Evolutionary conservation across 345 rosid species (phyloP), one percentile per base, ranked within the genome.

Genomic region (Hypericum androsaemum): DNA sequence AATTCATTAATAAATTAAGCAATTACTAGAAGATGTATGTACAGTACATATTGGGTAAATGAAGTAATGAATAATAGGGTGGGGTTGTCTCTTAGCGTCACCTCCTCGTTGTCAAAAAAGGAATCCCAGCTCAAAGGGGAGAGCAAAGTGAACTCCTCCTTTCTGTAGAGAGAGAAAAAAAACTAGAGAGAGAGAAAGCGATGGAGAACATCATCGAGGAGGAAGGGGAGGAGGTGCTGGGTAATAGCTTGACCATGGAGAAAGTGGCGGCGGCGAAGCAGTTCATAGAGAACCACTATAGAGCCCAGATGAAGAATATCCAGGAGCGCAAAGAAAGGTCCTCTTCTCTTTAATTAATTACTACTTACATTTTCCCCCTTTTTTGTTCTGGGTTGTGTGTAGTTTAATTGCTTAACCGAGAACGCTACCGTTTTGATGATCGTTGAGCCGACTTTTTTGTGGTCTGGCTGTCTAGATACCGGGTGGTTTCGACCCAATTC

Each of bases 221-320:
- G 43, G 43, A 38, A 17, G 54, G 38, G 11, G 81, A 77, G 61
- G 88, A 82, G 77, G 83, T 78, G 58, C 39, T 77, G 60, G 94
- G 94, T 60, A 86, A 95, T 68, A 86, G 84, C 68, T 80, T 86
- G 74, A 89, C 97, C 62, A 82, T 89, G 97, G 97, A 89, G 90
- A 89, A 77, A 62, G 97, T 89, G 57, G 97, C 97, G 14, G 97
- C 95, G 12, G 88, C 97, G 32, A 89, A 89, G 64, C 88, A 89
- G 86, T 89, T 72, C 77, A 89, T 89, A 51, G 97, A 89, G 80
- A 89, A 89, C 73, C 97, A 89, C 70, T 89, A 89, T 53, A 70
- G 86, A 79, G 88, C 83, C 71, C 97, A 89, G 66, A 82, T 39
- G 75, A 89, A 89, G 78, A 86, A 77, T 70, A 80, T 89, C 70